phyloP scores from a whole-genome alignment of 257 asterid species.

The Mitragyna speciosa region DNA sequence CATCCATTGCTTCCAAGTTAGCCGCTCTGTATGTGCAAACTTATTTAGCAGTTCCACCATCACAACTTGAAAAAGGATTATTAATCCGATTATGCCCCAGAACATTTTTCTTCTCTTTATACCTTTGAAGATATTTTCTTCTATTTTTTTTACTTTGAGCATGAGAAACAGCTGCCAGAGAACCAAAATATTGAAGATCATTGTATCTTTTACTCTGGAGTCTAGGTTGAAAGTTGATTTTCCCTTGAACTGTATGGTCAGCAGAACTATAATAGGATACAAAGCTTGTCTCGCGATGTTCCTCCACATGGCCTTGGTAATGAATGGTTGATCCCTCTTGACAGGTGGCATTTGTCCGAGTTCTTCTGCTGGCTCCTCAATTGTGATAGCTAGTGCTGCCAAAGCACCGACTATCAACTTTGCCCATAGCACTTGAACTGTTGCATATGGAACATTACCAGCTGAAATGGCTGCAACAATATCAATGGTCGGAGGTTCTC shows the following conservation, averaged over 20 bases:
- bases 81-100: constrained; percentile 16
- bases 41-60: constrained; percentile 25
- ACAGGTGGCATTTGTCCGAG: constrained; percentile 49
- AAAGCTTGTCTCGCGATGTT: constrained; percentile 55
- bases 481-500: constrained; percentile 39
- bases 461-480: constrained; percentile 72
- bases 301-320: constrained; percentile 69
- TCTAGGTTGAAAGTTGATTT: constrained; percentile 31
- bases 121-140: constrained; percentile 51
- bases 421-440: constrained; percentile 75
- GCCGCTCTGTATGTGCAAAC: constrained; percentile 28
- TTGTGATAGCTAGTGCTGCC: constrained; percentile 69
- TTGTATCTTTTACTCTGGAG: constrained; percentile 44
- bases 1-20: constrained; percentile 34
- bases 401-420: constrained; percentile 70
- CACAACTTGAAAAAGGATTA: constrained; percentile 22
- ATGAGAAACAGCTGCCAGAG: constrained; percentile 64
- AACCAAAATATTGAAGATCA: constrained; percentile 62
- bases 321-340: constrained; percentile 45
- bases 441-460: constrained; percentile 63
- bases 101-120: constrained; percentile 29
- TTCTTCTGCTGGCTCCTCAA: constrained; percentile 46
- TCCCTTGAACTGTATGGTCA: constrained; percentile 57
- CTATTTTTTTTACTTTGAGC: constrained; percentile 48
- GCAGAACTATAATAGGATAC: constrained; percentile 51